Base-by-base conservation (phyloP, 805 yeast genomes). In the Phaffomyces antillensis region DNA sequence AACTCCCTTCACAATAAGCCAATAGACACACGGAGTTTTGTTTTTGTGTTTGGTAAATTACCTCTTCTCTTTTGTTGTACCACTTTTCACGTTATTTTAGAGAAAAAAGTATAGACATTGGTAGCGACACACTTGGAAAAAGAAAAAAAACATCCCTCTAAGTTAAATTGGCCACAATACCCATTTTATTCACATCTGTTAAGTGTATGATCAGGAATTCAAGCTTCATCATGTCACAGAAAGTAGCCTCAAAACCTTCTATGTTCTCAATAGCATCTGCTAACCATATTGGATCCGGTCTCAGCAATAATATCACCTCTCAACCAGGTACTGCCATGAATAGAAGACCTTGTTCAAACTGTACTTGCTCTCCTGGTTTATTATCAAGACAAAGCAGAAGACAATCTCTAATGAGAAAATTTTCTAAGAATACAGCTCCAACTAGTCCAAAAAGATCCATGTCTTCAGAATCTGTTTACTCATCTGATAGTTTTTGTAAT, bases 291-390 rank as follows among this genome's bases (percentile, higher is more conserved):
- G n/a, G 20, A 30, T 44, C 52, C 11, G 30, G 30, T 10, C 30
- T 28, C 30, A 28, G 30, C 30, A 28, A 28, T 28, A 28, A 28
- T 12, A 12, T 13, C 11, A 28, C 12, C 36, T 30, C 48, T 32
- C 38, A 35, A 9, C 45, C 49, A 7, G 51, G 50, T 11, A 38
- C 51, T 13, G 52, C 54, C 40, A 42, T 48, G 32, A 49, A 52
- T 23, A 58, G 68, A 43, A 59, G 77, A 58, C 75, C 77, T 13
- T 86, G 93, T 60, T 71, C 75, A 40, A 80, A 85, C 65, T 86
- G 95, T 67, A 83, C 88, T 2, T 86, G 95, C 60, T 83, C 91
- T 0, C 93, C 93, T 5, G 95, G 95, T 4, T 67, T 86, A 37
- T 63, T 86, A 40, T 79, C 88, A 28, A 72, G 95, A 56, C 76